Evolutionary conservation across 805 yeast species (phyloP).

Genomic region (Maudiozyma serrabonitensis): DNA sequence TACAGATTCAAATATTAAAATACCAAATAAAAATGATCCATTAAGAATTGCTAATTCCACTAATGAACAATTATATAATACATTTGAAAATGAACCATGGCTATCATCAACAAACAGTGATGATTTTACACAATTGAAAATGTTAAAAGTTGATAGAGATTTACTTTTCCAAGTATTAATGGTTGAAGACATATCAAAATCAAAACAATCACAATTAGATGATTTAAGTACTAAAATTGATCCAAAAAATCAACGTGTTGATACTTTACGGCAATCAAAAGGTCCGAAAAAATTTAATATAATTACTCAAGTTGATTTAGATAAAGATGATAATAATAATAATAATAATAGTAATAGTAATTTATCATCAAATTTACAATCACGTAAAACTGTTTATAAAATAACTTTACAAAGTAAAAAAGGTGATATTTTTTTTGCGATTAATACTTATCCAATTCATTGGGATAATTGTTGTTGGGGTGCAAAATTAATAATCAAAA

Average conservation of each 20-base stretch:
- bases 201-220: constrained; percentile 46
- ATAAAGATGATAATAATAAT: constrained; percentile 20
- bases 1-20: constrained; percentile 8
- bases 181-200: constrained; percentile 43
- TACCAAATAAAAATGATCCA: constrained; percentile 4
- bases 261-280: constrained; percentile 32
- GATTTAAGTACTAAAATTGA: constrained; percentile 43
- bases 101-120: not conserved
- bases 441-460: constrained; percentile 44
- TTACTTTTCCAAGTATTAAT: constrained; percentile 47
- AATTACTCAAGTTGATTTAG: constrained; percentile 42
- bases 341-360: constrained; percentile 1
- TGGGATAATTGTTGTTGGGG: constrained; percentile 48
- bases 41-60: constrained; percentile 9
- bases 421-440: constrained; percentile 46
- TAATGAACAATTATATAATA: constrained; percentile 4
- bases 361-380: not conserved
- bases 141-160: constrained; percentile 14
- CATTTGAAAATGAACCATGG: constrained; percentile 18
- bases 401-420: constrained; percentile 46
- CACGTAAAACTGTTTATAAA: constrained; percentile 33
- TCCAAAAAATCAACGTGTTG: constrained; percentile 51
- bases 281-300: constrained; percentile 23
- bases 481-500: constrained; percentile 43
- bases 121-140: constrained; percentile 12